A percentile compares a stretch with the other conserved stretches of the same genome.
Conservation (phyloP, 768 basidiomycete species). For the Tephrocybe sp. region DNA sequence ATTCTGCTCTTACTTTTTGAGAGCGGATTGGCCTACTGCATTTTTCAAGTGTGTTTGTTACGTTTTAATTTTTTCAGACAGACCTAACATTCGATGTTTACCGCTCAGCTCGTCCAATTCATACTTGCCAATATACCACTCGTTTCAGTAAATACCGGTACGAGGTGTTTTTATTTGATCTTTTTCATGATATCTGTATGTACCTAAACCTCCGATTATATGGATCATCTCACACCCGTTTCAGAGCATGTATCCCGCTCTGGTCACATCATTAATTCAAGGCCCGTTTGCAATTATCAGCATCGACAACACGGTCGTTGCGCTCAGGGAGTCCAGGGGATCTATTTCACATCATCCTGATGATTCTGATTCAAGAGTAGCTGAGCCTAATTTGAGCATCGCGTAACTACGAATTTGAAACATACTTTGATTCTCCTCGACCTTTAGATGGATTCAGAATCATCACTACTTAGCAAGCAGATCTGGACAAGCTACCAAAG, state of each 20-base stretch:
- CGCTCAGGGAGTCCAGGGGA: too few species aligned
- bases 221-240: background rate
- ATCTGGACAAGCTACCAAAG: too few species aligned
- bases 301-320: too few species aligned
- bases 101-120: background rate
- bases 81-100: background rate
- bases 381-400: too few species aligned
- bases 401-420: too few species aligned
- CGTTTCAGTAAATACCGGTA: background rate
- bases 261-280: background rate
- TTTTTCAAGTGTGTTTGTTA: background rate
- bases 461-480: too few species aligned
- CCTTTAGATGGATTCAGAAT: too few species aligned
- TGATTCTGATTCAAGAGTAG: too few species aligned
- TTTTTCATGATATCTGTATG: background rate
- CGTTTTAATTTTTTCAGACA: background rate
- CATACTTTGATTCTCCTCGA: too few species aligned
- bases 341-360: too few species aligned
- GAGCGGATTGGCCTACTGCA: background rate
- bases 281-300: too few species aligned
- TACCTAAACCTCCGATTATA: background rate
- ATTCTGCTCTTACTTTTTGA: too few species aligned
- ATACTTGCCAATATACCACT: background rate
- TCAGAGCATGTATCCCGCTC: background rate
- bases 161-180: background rate